phyloP scores from a whole-genome alignment of 1,139 yeast genomes.

The Scheffersomyces segobiensis region DNA sequence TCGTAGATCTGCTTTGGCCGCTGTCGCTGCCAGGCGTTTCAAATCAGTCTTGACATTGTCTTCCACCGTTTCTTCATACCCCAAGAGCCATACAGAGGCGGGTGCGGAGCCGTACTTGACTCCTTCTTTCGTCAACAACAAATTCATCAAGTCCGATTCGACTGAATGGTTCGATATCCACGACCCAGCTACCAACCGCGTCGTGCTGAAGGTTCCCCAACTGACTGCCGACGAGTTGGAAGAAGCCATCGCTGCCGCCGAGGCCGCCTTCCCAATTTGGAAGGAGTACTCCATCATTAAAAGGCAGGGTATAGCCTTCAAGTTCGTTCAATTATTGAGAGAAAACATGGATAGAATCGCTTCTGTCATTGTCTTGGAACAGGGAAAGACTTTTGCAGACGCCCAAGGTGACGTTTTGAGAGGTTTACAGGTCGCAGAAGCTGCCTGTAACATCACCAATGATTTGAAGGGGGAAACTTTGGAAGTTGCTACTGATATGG shows the following conservation, averaged over 20 bases:
- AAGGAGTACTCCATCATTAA: conserved; percentile 59
- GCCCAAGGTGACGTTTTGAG: conserved; percentile 80
- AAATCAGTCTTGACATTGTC: conserved; percentile 28
- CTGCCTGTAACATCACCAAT: conserved; percentile 60
- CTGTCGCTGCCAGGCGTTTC: conserved; percentile 12
- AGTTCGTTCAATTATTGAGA: conserved; percentile 65
- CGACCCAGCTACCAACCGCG: conserved; percentile 74
- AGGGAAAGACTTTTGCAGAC: conserved; percentile 77
- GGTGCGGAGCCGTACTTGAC: conserved; percentile 50
- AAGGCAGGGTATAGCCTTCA: conserved; percentile 77
- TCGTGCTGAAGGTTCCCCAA: conserved; percentile 73
- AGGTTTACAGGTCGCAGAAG: conserved; percentile 82
- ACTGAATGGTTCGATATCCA: conserved; percentile 68
- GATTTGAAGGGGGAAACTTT: conserved; percentile 66
- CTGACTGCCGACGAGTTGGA: conserved; percentile 66
- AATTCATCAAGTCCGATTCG: conserved; percentile 57
- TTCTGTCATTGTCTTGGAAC: conserved; percentile 70
- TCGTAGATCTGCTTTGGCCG: conserved; percentile 5
- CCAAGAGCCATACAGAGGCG: conserved; percentile 46
- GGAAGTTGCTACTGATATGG: conserved; percentile 77
- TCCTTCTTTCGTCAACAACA: conserved; percentile 59
- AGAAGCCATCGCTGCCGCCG: conserved; percentile 67
- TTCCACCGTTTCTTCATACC: conserved; percentile 38
- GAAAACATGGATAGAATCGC: conserved; percentile 74
- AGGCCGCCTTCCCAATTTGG: conserved; percentile 62